Conservation (phyloP, 441 rosid species). For the Gossypium schwendimanii region DNA sequence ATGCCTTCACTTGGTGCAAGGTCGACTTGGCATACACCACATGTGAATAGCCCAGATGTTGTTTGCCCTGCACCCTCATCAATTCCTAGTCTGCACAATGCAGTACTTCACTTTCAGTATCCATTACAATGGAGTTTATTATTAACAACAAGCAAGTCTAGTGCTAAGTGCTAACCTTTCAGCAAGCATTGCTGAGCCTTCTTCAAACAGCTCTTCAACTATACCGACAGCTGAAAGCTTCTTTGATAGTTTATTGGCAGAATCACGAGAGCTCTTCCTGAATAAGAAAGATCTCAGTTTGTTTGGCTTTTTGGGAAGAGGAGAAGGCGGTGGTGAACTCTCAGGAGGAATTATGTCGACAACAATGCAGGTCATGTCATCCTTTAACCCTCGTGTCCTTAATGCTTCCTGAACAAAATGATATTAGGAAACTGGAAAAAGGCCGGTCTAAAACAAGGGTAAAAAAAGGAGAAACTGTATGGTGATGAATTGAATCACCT, state of each 20-base stretch:
- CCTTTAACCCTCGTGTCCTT: conserved; percentile 66
- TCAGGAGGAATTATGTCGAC: conserved; percentile 83
- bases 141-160: not conserved
- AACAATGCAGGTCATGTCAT: conserved; percentile 85
- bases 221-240: conserved; percentile 58
- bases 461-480: not conserved
- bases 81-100: conserved; percentile 53
- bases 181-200: conserved; percentile 87
- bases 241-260: conserved; percentile 48
- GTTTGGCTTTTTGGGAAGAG: conserved; percentile 54
- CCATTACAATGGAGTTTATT: not conserved
- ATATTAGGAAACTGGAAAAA: not conserved
- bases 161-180: conserved; percentile 60
- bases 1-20: conserved; percentile 68
- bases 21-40: conserved; percentile 72
- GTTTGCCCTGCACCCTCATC: conserved; percentile 34
- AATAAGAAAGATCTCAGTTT: conserved; percentile 47
- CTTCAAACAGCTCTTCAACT: conserved; percentile 90
- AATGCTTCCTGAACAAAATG: conserved; percentile 54
- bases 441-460: not conserved
- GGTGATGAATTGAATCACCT: conserved; percentile 35
- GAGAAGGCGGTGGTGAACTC: conserved; percentile 26
- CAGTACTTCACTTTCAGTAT: not conserved
- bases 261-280: conserved; percentile 45
- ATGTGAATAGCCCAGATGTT: conserved; percentile 54